Evolutionary conservation across 441 rosid genomes (phyloP), one percentile per base, ranked within the genome.

Genomic region (Pelargonium citronellum): DNA sequence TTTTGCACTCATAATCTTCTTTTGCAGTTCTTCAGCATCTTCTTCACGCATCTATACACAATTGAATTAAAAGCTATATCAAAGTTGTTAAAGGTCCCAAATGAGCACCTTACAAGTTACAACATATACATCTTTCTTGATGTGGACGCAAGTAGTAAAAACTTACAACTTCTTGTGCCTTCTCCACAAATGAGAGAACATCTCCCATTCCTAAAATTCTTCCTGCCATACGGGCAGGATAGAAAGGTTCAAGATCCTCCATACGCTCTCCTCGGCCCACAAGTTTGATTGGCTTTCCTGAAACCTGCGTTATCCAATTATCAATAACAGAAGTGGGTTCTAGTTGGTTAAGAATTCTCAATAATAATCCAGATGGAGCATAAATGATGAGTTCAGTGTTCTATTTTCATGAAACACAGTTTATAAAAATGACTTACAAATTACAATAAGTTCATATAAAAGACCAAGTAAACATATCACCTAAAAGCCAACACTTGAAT

Each of bases 191-290:
- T 46, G 99, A 87, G 74, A 95, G 96, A 71, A 91, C 99, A 75
- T 91, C 97, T 75, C 99, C 99, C 99, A 95, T 95, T 80, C 99
- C 97, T 68, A 90, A 80, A 77, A 95, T 89, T 37, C 99, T 81
- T 69, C 99, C 99, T 74, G 99, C 99, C 99, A 95, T 95, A 51
- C 97, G 91, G 69, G 88, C 88, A 6, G 99, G 99, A 76, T 95
- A 95, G 83, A 95, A 95, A 65, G 97, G 99, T 82, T 95, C 99
- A 73, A 95, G 97, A 79, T 95, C 99, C 79, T 95, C 97, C 88
- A 95, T 87, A 62, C 93, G 75, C 79, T 95, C 99, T 79, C 99
- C 99, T 61, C 99, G 89, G 68, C 99, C 97, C 13, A 95, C 97
- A 77, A 91, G 91, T 77, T 95, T 95, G 61, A 95, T 91, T 73